Conservation (phyloP, 1,284 basidiomycete species). For the Sporisorium scitamineum region DNA sequence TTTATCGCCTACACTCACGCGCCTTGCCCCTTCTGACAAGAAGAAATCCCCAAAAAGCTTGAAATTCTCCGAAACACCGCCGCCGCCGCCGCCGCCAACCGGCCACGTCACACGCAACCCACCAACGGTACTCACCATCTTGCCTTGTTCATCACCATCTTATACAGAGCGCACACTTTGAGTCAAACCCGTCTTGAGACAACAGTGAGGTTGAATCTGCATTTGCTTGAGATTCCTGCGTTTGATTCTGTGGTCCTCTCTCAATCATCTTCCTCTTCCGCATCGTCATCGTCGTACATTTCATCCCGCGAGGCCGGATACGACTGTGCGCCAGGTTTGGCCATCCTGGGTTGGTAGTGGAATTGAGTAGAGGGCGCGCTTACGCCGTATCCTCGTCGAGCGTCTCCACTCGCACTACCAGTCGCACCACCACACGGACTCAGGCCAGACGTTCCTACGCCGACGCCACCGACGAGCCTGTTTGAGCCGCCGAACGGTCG, state of each 20-base stretch:
- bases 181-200: too few species aligned
- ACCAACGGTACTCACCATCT: too few species aligned
- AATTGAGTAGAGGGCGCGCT: conserved; percentile 39
- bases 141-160: background rate
- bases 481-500: conserved; percentile 15
- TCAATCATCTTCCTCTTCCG: conserved; percentile 20
- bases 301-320: conserved; percentile 33
- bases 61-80: conserved; percentile 11
- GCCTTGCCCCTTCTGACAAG: background rate
- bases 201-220: background rate
- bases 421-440: conserved; percentile 6
- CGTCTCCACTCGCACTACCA: conserved; percentile 3
- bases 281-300: conserved; percentile 22
- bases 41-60: background rate
- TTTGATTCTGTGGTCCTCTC: background rate
- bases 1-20: too few species aligned
- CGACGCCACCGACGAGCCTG: conserved; percentile 19
- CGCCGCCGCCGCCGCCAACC: background rate
- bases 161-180: background rate
- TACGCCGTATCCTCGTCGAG: conserved; percentile 30
- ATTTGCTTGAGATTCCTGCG: background rate
- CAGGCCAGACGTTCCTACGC: conserved; percentile 10
- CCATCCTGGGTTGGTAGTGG: conserved; percentile 25
- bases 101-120: conserved; percentile 15
- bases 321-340: conserved; percentile 8